Conservation (phyloP, 2,329 filamentous ascomycete species). For the Diplocarpon rosae region DNA sequence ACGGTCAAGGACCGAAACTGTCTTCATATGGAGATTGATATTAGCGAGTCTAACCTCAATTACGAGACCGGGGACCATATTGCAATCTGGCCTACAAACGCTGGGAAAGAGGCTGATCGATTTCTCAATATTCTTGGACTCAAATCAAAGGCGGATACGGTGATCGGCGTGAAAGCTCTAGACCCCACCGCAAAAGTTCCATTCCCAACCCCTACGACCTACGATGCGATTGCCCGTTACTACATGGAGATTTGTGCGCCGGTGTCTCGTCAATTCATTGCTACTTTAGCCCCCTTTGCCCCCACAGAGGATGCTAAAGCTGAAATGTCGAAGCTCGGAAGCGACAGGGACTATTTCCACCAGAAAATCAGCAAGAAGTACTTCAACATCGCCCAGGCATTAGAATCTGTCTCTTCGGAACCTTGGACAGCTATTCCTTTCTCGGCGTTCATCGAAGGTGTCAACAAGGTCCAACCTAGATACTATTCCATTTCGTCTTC, state of each 20-base stretch:
- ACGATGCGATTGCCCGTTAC: constrained; percentile 85
- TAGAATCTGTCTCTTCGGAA: constrained; percentile 62
- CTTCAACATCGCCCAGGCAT: constrained; percentile 80
- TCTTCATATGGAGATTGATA: constrained; percentile 88
- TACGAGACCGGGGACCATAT: constrained; percentile 98
- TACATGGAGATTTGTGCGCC: constrained; percentile 95
- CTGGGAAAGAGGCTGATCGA: constrained; percentile 82
- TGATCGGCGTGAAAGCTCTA: constrained; percentile 80
- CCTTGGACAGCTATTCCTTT: constrained; percentile 83
- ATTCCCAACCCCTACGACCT: constrained; percentile 94
- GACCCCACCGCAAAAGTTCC: constrained; percentile 95
- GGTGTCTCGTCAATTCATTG: constrained; percentile 90
- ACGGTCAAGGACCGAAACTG: constrained; percentile 85
- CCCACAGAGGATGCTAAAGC: constrained; percentile 75
- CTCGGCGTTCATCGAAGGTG: constrained; percentile 84
- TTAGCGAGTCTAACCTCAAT: constrained; percentile 76
- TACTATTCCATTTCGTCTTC: constrained; percentile 99
- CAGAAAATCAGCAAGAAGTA: constrained; percentile 70
- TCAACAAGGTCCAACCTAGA: constrained; percentile 90
- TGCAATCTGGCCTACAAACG: constrained; percentile 92
- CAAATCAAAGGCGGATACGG: constrained; percentile 62
- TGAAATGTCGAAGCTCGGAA: constrained; percentile 79
- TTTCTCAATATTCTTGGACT: constrained; percentile 74
- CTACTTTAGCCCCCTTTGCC: constrained; percentile 78
- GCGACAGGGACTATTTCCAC: constrained; percentile 92